Conservation (phyloP, 1,139 yeast genomes). For the Scheffersomyces stambukii region DNA sequence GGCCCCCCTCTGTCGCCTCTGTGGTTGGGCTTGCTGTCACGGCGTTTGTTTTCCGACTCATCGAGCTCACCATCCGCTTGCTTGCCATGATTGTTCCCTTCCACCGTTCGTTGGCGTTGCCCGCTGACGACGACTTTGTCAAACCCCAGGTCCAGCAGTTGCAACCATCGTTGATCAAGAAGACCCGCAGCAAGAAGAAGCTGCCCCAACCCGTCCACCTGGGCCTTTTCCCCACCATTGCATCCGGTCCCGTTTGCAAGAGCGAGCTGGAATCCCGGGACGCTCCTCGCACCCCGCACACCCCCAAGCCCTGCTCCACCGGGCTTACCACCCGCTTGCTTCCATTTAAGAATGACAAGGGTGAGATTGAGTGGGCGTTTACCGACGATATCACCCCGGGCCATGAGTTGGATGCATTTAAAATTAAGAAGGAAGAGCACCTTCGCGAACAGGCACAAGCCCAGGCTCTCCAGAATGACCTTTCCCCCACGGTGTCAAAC, state of each 20-base stretch:
- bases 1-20: no score
- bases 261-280: background rate
- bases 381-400: conserved; percentile 33
- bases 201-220: background rate
- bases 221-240: background rate
- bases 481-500: conserved; percentile 50
- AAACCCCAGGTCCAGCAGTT: background rate
- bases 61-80: no score
- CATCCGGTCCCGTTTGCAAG: background rate
- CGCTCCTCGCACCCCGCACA: background rate
- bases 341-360: conserved; percentile 49
- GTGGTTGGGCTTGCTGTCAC: no score
- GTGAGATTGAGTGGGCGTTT: conserved; percentile 57
- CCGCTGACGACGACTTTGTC: no score
- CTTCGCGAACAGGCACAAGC: background rate
- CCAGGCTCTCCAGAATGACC: conserved; percentile 6
- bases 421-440: conserved; percentile 10
- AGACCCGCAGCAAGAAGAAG: background rate
- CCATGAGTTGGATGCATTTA: conserved; percentile 26
- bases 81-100: no score
- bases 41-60: no score
- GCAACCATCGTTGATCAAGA: background rate
- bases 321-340: conserved; percentile 43
- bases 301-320: conserved; percentile 40
- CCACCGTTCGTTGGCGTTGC: no score